Conservation (phyloP, 2,329 filamentous ascomycete genomes). For the Domatiomyces catenatus region DNA sequence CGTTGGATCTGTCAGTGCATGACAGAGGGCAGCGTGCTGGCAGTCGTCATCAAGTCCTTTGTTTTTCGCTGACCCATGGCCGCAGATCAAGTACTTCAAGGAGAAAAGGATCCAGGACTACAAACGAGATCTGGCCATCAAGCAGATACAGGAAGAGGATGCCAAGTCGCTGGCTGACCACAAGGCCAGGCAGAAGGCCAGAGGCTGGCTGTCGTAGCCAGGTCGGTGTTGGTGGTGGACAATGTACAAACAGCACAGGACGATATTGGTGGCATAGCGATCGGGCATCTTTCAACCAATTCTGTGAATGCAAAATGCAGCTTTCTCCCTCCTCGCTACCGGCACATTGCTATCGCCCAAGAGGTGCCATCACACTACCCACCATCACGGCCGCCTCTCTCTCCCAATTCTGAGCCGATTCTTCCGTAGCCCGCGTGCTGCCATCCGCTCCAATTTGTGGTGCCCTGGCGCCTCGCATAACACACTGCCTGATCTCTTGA, state of each 20-base stretch:
- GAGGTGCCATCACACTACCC: slow-evolving; percentile 55
- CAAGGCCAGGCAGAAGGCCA: slow-evolving; percentile 28
- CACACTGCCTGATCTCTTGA: slow-evolving; percentile 68
- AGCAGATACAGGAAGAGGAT: slow-evolving; percentile 58
- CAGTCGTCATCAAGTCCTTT: no score
- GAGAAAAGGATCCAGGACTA: slow-evolving; percentile 86
- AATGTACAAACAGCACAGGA: slow-evolving; percentile 18
- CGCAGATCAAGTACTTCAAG: slow-evolving; percentile 90
- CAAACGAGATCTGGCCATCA: slow-evolving; percentile 66
- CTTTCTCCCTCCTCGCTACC: not conserved
- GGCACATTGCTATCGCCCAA: slow-evolving; percentile 20
- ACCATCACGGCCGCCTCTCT: slow-evolving; percentile 92
- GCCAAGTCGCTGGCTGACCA: slow-evolving; percentile 43
- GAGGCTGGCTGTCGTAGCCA: slow-evolving; percentile 14
- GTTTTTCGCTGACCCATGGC: no score
- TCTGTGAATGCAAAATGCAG: not conserved
- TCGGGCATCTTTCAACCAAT: no score
- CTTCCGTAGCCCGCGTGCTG: slow-evolving; percentile 27
- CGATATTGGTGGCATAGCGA: slow-evolving; percentile 18
- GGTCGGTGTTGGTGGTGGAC: not conserved
- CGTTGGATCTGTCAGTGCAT: not conserved
- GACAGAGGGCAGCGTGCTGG: not conserved
- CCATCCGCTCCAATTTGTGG: slow-evolving; percentile 36
- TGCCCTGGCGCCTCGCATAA: slow-evolving; percentile 58
- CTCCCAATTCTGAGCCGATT: slow-evolving; percentile 54